Percentiles rank a stretch among this genome's conserved stretches.
Evolutionary conservation across 371 early-diverging fungal genomes (phyloP).

Genomic region (Mucor sp.): DNA sequence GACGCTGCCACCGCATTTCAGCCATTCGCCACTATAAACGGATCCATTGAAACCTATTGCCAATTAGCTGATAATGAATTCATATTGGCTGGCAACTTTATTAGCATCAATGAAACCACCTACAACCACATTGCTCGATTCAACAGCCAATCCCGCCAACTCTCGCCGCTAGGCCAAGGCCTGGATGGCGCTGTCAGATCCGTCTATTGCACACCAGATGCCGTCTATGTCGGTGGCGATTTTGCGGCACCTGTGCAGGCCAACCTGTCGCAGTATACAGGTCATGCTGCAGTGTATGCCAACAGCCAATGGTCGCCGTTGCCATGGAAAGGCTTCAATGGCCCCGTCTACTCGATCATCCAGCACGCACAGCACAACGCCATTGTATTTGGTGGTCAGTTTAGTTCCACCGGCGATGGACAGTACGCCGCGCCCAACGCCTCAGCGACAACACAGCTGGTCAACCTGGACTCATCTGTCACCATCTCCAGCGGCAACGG

Average conservation of each 20-base stretch:
- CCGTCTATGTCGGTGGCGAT: conserved; percentile 59
- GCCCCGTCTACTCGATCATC: conserved; percentile 49
- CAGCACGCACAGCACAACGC: conserved; percentile 21
- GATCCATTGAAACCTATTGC: conserved; percentile 16
- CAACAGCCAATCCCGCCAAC: conserved; percentile 41
- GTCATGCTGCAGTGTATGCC: conserved; percentile 53
- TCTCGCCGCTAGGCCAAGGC: conserved; percentile 58
- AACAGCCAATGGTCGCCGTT: conserved; percentile 49
- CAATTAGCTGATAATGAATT: conserved; percentile 12
- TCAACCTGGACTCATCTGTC: conserved; percentile 31
- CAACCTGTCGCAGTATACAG: conserved; percentile 34
- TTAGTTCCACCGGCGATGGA: conserved; percentile 48
- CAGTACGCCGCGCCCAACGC: conserved; percentile 24
- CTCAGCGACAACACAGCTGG: conserved; percentile 24
- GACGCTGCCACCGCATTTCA: conserved; percentile 4
- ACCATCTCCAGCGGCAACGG: conserved; percentile 52
- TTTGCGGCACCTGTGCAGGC: conserved; percentile 40
- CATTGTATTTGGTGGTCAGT: conserved; percentile 47
- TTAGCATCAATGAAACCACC: conserved; percentile 20
- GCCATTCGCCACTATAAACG: conserved; percentile 11
- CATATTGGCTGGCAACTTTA: conserved; percentile 46
- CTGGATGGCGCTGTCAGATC: conserved; percentile 68
- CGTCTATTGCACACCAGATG: conserved; percentile 52
- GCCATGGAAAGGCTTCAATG: conserved; percentile 58
- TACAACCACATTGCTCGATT: conserved; percentile 59